These are phyloP conservation scores for Strobilomyces confusus DNA, from an alignment of 768 basidiomycete genomes.

Conservation along the genomic window DNA sequence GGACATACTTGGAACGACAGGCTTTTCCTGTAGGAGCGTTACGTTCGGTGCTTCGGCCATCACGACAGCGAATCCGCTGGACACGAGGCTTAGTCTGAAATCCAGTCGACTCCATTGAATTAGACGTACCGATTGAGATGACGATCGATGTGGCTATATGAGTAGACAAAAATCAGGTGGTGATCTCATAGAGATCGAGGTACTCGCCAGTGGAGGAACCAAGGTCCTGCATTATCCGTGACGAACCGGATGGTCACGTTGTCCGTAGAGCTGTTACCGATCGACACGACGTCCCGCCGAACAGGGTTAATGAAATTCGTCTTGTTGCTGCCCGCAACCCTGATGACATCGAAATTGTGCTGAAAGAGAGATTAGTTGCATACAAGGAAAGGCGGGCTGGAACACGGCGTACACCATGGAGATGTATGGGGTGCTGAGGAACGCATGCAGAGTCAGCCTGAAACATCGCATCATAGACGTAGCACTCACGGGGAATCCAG, in stretches of 20 bases:
- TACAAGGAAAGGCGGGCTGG: too few relatives aligned
- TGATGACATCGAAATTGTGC: constrained; percentile 35
- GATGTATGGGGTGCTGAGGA: constrained; percentile 34
- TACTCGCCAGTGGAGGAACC: constrained; percentile 19
- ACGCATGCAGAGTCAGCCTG: background rate
- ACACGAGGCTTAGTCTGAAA: background rate
- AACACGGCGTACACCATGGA: constrained; percentile 36
- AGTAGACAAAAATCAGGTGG: background rate
- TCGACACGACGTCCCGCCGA: constrained; percentile 29
- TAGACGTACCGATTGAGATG: constrained; percentile 17
- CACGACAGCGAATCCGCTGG: constrained; percentile 22
- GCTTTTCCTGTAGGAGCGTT: constrained; percentile 3
- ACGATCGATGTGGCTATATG: constrained; percentile 18
- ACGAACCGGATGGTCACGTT: constrained; percentile 54
- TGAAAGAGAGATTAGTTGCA: constrained; percentile 1
- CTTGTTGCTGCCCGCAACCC: constrained; percentile 21
- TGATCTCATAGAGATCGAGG: background rate
- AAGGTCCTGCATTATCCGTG: constrained; percentile 64
- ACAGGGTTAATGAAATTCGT: constrained; percentile 35
- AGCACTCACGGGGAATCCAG: constrained; percentile 28
- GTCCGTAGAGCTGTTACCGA: constrained; percentile 29
- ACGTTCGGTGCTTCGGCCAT: constrained; percentile 23
- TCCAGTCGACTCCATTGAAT: background rate
- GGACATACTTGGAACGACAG: constrained; percentile 20
- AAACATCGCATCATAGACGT: background rate